A percentile compares a stretch with the other conserved stretches of the same genome.
Evolutionary conservation across 2,329 filamentous ascomycete species (phyloP).

Genomic region (Calonectria honghensis): DNA sequence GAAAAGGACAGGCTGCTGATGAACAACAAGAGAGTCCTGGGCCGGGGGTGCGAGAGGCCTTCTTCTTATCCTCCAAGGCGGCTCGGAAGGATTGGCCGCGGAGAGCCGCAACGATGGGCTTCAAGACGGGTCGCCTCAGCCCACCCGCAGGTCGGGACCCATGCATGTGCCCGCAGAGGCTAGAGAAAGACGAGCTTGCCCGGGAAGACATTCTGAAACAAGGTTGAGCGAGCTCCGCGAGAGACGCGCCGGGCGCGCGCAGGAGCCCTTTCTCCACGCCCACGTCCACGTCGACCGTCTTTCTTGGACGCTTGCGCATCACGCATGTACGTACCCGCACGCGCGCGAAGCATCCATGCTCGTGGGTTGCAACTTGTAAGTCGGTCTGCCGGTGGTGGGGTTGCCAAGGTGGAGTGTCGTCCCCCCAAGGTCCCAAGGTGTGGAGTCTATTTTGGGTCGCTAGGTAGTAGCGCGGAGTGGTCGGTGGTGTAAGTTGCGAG

Average conservation of each 20-base stretch:
- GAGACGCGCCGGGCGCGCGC: constrained; percentile 31
- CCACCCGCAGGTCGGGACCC: constrained; percentile 41
- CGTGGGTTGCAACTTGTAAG: constrained; percentile 11
- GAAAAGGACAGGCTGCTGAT: constrained; percentile 53
- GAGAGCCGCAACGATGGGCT: constrained; percentile 38
- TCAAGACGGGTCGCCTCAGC: constrained; percentile 38
- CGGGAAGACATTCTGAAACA: constrained; percentile 51
- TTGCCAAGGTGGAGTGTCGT: neutral
- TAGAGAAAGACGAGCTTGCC: constrained; percentile 21
- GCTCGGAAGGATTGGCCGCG: constrained; percentile 52
- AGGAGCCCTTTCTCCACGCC: constrained; percentile 26
- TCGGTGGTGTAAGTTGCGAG: constrained; percentile 24
- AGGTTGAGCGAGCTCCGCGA: constrained; percentile 25
- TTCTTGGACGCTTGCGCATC: constrained; percentile 31
- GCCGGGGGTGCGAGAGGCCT: constrained; percentile 54
- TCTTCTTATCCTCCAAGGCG: constrained; percentile 52
- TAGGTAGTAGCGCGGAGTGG: neutral
- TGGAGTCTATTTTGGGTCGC: constrained; percentile 43
- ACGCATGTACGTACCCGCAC: constrained; percentile 36
- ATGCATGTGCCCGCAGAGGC: constrained; percentile 17
- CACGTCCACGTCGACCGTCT: constrained; percentile 46
- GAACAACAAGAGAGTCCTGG: constrained; percentile 44
- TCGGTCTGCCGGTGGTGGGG: constrained; percentile 27
- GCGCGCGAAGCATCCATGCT: constrained; percentile 33
- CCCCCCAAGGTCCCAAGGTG: no score